Base-by-base conservation (phyloP, 768 basidiomycete genomes). In the Chalciporus pseudorubinellus region DNA sequence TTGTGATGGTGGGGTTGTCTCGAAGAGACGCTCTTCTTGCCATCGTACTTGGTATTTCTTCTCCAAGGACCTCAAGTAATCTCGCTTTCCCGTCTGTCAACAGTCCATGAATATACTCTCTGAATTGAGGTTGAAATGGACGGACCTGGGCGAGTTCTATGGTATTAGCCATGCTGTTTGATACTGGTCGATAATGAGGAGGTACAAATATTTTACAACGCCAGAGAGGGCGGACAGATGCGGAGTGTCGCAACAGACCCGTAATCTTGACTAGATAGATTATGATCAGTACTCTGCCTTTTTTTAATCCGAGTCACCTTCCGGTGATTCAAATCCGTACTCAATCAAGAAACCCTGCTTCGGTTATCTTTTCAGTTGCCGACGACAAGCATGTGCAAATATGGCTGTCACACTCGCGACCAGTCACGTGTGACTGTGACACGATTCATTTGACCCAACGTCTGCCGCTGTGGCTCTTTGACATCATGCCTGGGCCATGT, bases 51-150 rank as follows among this genome's bases (percentile, higher is more conserved):
- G 95, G 59, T 92, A 92, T 69, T 84, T 79, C 62, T 83, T 80
- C 71, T 98, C 97, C 51, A 98, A 74, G 19, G 78, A 77, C 64
- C 81, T 87, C 47, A 99, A 72, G 61, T 85, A 75, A 74, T 99
- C 97, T 67, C 97, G 82, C 70, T 98, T 99, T 62, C 80, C 90
- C 14, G 95, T 98, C 92, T 98, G 70, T 48, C 10, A 11, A 49
- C 12, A 41, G 39, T 58, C 51, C 57, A 52, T 22, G 31, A 50
- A 12, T n/a, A 14, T 3, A 14, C 13, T 9, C 13, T 33, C 31
- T 13, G n/a, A 38, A 47, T 19, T 22, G n/a, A 24, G 21, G 8
- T 46, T 44, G 20, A 3, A 14, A 28, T 26, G 61, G 36, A 43
- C 67, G 43, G 50, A 80, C 84, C 75, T 84, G 83, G 12, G 80